Evolutionary conservation across 371 early-diverging fungal genomes (phyloP), one percentile per base, ranked within the genome.

Genomic region (Mortierella sp.): DNA sequence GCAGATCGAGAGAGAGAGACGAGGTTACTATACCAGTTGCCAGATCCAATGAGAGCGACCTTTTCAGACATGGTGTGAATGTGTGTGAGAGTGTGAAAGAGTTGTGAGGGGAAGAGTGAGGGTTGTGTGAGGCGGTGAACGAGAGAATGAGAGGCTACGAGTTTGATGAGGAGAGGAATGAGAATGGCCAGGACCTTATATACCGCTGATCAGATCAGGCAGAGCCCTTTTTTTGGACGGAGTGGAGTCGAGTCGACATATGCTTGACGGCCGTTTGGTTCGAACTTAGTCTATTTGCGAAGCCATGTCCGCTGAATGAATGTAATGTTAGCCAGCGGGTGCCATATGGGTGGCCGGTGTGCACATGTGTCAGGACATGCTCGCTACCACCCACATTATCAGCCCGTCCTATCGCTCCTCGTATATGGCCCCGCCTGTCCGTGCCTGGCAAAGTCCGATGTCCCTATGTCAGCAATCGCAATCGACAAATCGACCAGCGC

Each of bases 1-100:
- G 46, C 28, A 39, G 27, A 34, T 45, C 28, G 61, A 40, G 52
- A 46, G 49, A 34, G 34, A 10, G n/a, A 17, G 39, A 2, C 13
- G 29, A 52, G 54, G 29, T 6, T 24, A 4, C 76, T 68, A 10
- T 90, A 94, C 96, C 96, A 97, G 85, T 97, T 97, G 61, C 98
- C 98, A 3, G 95, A 94, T 37, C 98, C 98, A 58, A 96, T 93
- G 58, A 97, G 82, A 71, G 91, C 90, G 21, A 96, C 94, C 66
- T 89, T 90, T 82, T 96, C 92, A 71, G 83, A 53, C 62, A 58
- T 65, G 53, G 34, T 67, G 59, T 25, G 21, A 21, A 12, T 54
- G 37, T 52, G 29, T 51, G 28, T 60, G 28, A 37, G n/a, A 13
- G 58, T 31, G 45, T 25, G 7, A 7, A 25, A 12, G 34, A 37